phyloP scores from a whole-genome alignment of 2,329 filamentous ascomycete genomes.

The Cordyceps militaris region DNA sequence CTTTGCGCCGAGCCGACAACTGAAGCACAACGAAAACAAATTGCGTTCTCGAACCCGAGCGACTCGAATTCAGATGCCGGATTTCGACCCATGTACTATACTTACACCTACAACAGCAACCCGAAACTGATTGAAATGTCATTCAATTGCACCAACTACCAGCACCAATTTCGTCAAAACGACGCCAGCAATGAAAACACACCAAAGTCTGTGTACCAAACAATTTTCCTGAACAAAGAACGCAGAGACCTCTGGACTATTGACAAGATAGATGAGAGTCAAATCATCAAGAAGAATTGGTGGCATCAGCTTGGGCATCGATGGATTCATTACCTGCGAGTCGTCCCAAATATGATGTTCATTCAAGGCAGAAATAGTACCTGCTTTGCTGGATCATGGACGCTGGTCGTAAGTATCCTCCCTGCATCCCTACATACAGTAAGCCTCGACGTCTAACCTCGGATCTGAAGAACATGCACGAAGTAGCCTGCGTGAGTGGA shows the following conservation, averaged over 20 bases:
- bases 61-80: constrained; percentile 42
- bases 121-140: constrained; percentile 58
- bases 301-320: constrained; percentile 62
- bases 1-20: constrained; percentile 43
- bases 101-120: constrained; percentile 50
- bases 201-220: constrained; percentile 62
- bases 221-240: constrained; percentile 56
- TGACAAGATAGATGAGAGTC: constrained; percentile 49
- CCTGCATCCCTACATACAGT: too few relatives aligned
- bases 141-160: constrained; percentile 71
- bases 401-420: constrained; percentile 55
- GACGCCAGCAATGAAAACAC: constrained; percentile 15
- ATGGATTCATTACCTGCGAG: constrained; percentile 56
- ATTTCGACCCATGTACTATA: constrained; percentile 60
- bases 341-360: constrained; percentile 66
- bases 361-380: constrained; percentile 60
- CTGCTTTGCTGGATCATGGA: constrained; percentile 60
- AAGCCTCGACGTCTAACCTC: too few relatives aligned
- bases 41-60: constrained; percentile 35
- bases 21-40: constrained; percentile 31
- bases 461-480: constrained; percentile 50
- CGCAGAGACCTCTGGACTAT: constrained; percentile 51
- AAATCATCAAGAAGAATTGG: constrained; percentile 58
- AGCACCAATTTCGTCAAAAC: constrained; percentile 56
- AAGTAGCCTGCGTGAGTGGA: constrained; percentile 62